Evolutionary conservation across 1,139 yeast species (phyloP).

Genomic region (Geotrichum candidum): DNA sequence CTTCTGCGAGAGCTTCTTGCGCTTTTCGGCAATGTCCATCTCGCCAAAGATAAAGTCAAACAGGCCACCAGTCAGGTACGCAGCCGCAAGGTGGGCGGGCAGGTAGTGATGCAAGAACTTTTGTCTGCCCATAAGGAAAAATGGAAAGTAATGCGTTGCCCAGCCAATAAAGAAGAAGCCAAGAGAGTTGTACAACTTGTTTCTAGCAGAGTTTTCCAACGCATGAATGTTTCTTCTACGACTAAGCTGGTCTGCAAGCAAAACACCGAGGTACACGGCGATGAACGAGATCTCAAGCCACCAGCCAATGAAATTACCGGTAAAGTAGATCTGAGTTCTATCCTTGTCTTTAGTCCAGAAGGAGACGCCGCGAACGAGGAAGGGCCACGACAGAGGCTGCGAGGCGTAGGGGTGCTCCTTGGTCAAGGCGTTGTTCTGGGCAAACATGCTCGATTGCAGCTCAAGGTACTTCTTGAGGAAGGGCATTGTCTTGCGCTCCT

Average conservation of each 20-base stretch:
- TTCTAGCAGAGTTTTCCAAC: slow-evolving; percentile 57
- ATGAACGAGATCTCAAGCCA: slow-evolving; percentile 74
- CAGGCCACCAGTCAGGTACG: slow-evolving; percentile 73
- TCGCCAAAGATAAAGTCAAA: slow-evolving; percentile 74
- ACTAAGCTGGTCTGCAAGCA: slow-evolving; percentile 70
- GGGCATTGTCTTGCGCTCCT: slow-evolving; percentile 51
- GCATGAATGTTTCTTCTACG: slow-evolving; percentile 63
- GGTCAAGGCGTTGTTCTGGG: slow-evolving; percentile 80
- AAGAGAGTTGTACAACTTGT: slow-evolving; percentile 70
- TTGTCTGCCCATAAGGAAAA: slow-evolving; percentile 88
- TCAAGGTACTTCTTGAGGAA: slow-evolving; percentile 87
- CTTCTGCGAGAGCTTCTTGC: not conserved
- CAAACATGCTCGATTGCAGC: slow-evolving; percentile 82
- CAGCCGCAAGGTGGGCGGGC: slow-evolving; percentile 92
- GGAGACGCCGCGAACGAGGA: slow-evolving; percentile 83
- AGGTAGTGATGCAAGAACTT: slow-evolving; percentile 90
- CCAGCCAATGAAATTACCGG: slow-evolving; percentile 90
- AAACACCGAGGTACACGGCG: slow-evolving; percentile 56
- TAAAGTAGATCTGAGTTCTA: slow-evolving; percentile 69
- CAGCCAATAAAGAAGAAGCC: slow-evolving; percentile 86
- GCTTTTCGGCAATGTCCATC: slow-evolving; percentile 27
- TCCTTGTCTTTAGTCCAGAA: slow-evolving; percentile 79
- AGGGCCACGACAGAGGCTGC: slow-evolving; percentile 92
- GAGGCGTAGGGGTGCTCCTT: slow-evolving; percentile 96
- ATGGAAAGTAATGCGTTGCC: slow-evolving; percentile 84